Evolutionary conservation across 2,329 filamentous ascomycete genomes (phyloP).

Genomic region (Knufia fluminis): DNA sequence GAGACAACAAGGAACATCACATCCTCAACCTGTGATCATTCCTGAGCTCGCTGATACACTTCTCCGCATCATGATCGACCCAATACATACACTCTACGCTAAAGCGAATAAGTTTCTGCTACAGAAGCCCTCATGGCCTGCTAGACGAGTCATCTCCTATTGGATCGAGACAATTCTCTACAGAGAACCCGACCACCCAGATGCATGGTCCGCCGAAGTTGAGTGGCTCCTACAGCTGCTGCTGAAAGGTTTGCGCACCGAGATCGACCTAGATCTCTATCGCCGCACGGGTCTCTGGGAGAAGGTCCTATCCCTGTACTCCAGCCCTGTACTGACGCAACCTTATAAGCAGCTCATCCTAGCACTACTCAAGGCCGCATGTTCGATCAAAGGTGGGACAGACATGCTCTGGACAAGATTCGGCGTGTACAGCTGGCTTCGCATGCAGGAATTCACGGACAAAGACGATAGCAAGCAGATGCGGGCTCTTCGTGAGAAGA

Average conservation of each 20-base stretch:
- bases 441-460: constrained; percentile 7
- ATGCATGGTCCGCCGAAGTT: constrained; percentile 54
- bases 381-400: constrained; percentile 61
- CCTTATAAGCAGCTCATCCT: constrained; percentile 55
- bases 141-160: constrained; percentile 46
- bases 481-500: constrained; percentile 8
- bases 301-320: constrained; percentile 60
- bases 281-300: constrained; percentile 61
- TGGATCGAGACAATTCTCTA: constrained; percentile 63
- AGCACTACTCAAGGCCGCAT: constrained; percentile 55
- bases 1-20: constrained; percentile 14
- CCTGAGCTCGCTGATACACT: constrained; percentile 66
- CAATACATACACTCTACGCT: constrained; percentile 71
- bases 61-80: constrained; percentile 62
- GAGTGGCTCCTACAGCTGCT: constrained; percentile 34
- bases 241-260: constrained; percentile 19
- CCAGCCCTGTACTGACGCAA: constrained; percentile 54
- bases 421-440: constrained; percentile 60
- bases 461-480: constrained; percentile 10
- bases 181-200: constrained; percentile 66
- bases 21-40: constrained; percentile 61
- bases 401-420: constrained; percentile 66
- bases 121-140: constrained; percentile 64
- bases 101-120: constrained; percentile 82
- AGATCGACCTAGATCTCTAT: constrained; percentile 38